phyloP scores from a whole-genome alignment of 306 rosid species.

The Carpinus fangiana region DNA sequence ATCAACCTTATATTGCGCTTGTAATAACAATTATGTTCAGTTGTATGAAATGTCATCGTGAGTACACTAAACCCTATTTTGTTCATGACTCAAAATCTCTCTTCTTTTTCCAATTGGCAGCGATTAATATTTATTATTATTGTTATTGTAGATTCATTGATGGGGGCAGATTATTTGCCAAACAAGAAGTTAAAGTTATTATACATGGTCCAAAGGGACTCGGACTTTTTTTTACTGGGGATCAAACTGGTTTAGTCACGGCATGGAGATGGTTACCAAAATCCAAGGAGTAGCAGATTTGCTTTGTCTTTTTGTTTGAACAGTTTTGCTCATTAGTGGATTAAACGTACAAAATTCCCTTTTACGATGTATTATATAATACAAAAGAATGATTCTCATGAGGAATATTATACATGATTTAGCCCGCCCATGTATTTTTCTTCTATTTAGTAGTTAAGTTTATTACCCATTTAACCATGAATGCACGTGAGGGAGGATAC shows the following conservation, averaged over 20 bases:
- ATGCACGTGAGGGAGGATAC: too few species aligned
- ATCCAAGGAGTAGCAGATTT: not conserved
- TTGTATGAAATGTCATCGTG: constrained; percentile 51
- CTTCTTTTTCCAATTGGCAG: too few species aligned
- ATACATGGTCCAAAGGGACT: constrained; percentile 36
- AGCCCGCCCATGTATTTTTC: too few species aligned
- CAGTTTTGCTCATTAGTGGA: too few species aligned
- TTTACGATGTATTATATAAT: too few species aligned
- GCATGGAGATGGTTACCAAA: constrained; percentile 39
- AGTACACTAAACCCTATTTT: constrained; percentile 23
- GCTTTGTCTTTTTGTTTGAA: too few species aligned
- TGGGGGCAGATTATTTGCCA: constrained; percentile 41
- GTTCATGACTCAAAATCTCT: not conserved
- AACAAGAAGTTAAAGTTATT: constrained; percentile 19
- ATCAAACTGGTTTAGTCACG: constrained; percentile 35
- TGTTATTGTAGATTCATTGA: constrained; percentile 31
- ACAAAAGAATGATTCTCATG: too few species aligned
- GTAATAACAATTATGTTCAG: constrained; percentile 37
- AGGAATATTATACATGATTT: too few species aligned
- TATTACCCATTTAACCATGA: too few species aligned
- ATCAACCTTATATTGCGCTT: constrained; percentile 36
- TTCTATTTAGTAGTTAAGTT: too few species aligned
- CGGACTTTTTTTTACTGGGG: constrained; percentile 48
- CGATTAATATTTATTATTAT: not conserved
- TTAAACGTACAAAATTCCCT: too few species aligned